Conservation (phyloP, 768 basidiomycete species). For the Psilocybe subaeruginosa region DNA sequence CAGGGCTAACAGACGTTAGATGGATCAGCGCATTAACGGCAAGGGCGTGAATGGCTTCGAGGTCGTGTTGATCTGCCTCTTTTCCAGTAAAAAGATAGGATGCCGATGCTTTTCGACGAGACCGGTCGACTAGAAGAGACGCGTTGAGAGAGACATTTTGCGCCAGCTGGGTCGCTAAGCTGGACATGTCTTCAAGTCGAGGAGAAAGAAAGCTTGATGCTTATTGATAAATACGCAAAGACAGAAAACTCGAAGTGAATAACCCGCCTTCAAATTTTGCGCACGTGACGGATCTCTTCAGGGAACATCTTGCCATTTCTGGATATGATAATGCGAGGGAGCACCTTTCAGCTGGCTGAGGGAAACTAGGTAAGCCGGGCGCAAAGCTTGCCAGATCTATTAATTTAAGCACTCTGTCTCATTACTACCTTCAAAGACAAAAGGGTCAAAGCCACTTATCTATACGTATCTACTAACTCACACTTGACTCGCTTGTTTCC, state of each 20-base stretch:
- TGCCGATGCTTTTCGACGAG: constrained; percentile 63
- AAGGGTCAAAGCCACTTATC: too few relatives aligned
- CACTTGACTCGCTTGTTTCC: too few relatives aligned
- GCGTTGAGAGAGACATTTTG: constrained; percentile 81
- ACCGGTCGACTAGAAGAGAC: constrained; percentile 65
- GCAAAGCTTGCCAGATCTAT: too few relatives aligned
- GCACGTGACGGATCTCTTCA: not conserved
- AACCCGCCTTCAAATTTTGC: not conserved
- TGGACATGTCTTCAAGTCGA: constrained; percentile 46
- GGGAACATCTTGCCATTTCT: not conserved
- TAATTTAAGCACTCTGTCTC: too few relatives aligned
- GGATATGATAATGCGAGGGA: not conserved
- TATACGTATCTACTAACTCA: too few relatives aligned
- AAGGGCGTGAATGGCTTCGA: constrained; percentile 84
- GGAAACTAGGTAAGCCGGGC: too few relatives aligned
- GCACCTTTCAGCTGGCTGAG: too few relatives aligned
- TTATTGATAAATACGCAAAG: not conserved
- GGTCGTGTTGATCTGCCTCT: constrained; percentile 84
- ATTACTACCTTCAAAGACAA: too few relatives aligned
- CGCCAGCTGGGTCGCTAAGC: constrained; percentile 82
- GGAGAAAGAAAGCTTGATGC: not conserved
- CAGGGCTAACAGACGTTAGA: constrained; percentile 62
- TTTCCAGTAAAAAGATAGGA: constrained; percentile 89
- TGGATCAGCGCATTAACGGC: constrained; percentile 79
- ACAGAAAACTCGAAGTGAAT: too few relatives aligned